Percentiles rank a stretch among this genome's conserved stretches.
phyloP scores from a whole-genome alignment of 2,329 filamentous ascomycete species.

The Cylindrodendrum hubeiense region DNA sequence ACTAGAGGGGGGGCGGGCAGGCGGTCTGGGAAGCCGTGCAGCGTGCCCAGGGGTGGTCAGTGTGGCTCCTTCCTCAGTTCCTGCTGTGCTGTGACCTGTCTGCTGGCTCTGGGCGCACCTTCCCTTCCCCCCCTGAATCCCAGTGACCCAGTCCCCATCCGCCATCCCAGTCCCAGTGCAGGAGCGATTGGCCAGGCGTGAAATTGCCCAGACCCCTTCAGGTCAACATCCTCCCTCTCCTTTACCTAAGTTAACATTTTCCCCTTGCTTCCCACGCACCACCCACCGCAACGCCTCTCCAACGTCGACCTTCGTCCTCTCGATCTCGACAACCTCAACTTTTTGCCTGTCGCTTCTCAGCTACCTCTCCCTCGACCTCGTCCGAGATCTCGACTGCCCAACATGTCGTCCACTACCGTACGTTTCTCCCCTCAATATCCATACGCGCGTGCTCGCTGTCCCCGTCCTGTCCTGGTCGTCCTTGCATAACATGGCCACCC shows the following conservation, averaged over 20 bases:
- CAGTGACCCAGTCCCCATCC: slow-evolving; percentile 7
- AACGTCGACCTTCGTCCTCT: slow-evolving; percentile 26
- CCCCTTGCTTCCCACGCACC: slow-evolving; percentile 47
- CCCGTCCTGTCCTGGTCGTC: slow-evolving; percentile 30
- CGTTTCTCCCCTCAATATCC: slow-evolving; percentile 33
- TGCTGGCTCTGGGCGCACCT: slow-evolving; percentile 16
- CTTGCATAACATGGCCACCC: slow-evolving; percentile 21
- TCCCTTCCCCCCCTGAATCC: slow-evolving; percentile 45
- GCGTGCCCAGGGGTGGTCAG: slow-evolving; percentile 32
- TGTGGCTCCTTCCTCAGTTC: slow-evolving; percentile 11
- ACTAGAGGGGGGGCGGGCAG: slow-evolving; percentile 40
- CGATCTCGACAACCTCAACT: slow-evolving; percentile 37
- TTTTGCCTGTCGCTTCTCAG: slow-evolving; percentile 34
- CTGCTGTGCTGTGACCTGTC: neutral
- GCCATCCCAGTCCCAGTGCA: slow-evolving; percentile 34
- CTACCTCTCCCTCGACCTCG: slow-evolving; percentile 32
- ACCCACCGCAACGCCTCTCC: slow-evolving; percentile 43
- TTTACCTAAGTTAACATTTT: slow-evolving; percentile 45
- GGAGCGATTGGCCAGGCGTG: slow-evolving; percentile 49
- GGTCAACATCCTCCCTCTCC: slow-evolving; percentile 46
- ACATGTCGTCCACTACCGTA: slow-evolving; percentile 52
- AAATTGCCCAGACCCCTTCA: slow-evolving; percentile 49
- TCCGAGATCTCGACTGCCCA: slow-evolving; percentile 29
- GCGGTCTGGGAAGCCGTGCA: slow-evolving; percentile 44
- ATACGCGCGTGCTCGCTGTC: slow-evolving; percentile 19